Percentiles rank a stretch among this genome's conserved stretches.
phyloP scores from a whole-genome alignment of 2,329 filamentous ascomycete genomes.

The Trichophaea hybrida region DNA sequence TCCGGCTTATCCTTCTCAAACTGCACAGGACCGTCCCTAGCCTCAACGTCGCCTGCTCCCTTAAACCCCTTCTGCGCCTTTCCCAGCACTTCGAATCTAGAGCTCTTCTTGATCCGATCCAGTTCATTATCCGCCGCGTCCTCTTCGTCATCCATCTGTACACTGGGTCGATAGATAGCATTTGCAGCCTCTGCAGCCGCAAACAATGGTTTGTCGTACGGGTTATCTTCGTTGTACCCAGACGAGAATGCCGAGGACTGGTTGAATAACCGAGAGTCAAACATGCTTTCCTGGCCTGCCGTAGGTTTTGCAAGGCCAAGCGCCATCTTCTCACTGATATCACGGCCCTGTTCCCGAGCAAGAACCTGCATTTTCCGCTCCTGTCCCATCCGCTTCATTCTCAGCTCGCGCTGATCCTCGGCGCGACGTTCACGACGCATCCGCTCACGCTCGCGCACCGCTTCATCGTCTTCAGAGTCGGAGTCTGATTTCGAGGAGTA shows the following conservation, averaged over 20 bases:
- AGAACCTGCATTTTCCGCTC: slow-evolving; percentile 85
- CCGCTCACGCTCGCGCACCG: slow-evolving; percentile 59
- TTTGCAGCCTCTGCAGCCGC: slow-evolving; percentile 88
- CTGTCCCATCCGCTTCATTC: slow-evolving; percentile 88
- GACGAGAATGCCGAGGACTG: slow-evolving; percentile 67
- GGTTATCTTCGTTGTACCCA: slow-evolving; percentile 94
- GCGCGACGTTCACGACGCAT: slow-evolving; percentile 61
- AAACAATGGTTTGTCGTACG: slow-evolving; percentile 93
- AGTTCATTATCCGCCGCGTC: slow-evolving; percentile 69
- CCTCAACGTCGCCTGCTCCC: slow-evolving; percentile 68
- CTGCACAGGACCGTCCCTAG: slow-evolving; percentile 76
- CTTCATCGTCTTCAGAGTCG: slow-evolving; percentile 51
- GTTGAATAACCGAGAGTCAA: slow-evolving; percentile 90
- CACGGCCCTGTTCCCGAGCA: slow-evolving; percentile 86
- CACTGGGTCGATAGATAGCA: slow-evolving; percentile 76
- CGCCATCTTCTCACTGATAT: slow-evolving; percentile 94
- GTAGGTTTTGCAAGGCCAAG: slow-evolving; percentile 90
- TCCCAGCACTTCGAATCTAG: slow-evolving; percentile 77
- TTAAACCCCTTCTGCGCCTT: slow-evolving; percentile 75
- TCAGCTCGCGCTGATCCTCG: slow-evolving; percentile 76
- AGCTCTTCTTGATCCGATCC: slow-evolving; percentile 73
- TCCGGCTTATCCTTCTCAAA: slow-evolving; percentile 50
- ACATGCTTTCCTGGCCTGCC: slow-evolving; percentile 84
- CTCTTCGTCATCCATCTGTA: slow-evolving; percentile 60
- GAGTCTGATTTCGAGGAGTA: slow-evolving; percentile 23